Evolutionary conservation across 768 basidiomycete genomes (phyloP).

Genomic region (Suillus tomentosus): DNA sequence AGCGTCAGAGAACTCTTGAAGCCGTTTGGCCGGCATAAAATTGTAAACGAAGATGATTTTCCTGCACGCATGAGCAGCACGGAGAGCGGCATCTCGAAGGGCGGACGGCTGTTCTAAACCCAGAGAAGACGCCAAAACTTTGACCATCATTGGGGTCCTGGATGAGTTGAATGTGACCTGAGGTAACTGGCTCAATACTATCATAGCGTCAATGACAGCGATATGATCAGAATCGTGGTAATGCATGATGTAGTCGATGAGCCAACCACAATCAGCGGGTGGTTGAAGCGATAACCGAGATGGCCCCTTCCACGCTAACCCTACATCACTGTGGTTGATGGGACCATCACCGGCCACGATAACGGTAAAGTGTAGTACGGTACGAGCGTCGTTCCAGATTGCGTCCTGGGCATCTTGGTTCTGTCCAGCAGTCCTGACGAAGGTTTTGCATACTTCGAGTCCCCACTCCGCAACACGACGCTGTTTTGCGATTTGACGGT

Average conservation of each 20-base stretch:
- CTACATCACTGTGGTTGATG: neutral
- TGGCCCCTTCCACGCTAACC: neutral
- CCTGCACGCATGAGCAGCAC: conserved; percentile 5
- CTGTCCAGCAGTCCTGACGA: conserved; percentile 2
- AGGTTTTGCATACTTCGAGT: conserved; percentile 4
- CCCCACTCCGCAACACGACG: conserved; percentile 7
- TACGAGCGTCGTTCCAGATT: conserved; percentile 8
- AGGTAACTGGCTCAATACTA: conserved; percentile 4
- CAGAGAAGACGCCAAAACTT: conserved; percentile 5
- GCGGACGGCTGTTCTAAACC: neutral
- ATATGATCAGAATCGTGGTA: neutral
- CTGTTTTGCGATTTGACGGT: conserved; percentile 7
- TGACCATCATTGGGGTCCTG: neutral
- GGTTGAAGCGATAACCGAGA: neutral
- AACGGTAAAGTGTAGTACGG: conserved; percentile 10
- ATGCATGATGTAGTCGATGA: conserved; percentile 10
- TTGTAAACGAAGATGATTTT: neutral
- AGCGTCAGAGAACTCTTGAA: neutral
- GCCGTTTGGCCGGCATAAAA: neutral
- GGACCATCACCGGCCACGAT: neutral
- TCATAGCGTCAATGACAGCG: conserved; percentile 13
- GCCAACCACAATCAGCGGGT: conserved; percentile 7
- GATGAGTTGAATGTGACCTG: neutral
- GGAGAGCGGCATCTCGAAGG: conserved; percentile 10
- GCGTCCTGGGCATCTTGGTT: neutral